A percentile compares a stretch with the other conserved stretches of the same genome.
These are phyloP conservation scores for Penicillium desertorum DNA, from an alignment of 495 filamentous ascomycete species.

Conservation along the genomic window DNA sequence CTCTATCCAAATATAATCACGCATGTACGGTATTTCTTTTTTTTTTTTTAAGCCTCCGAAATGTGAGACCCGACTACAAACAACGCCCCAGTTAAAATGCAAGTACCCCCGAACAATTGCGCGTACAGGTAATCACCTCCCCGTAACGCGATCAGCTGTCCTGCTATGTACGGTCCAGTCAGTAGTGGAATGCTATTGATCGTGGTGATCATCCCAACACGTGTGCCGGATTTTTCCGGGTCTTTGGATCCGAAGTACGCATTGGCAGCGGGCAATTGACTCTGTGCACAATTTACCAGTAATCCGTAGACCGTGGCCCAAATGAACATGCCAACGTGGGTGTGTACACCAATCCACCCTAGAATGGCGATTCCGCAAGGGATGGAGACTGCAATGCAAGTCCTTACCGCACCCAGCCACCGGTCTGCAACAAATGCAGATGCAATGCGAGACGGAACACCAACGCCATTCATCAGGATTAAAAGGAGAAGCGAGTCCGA, in stretches of 20 bases:
- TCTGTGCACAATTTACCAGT: conserved; percentile 8
- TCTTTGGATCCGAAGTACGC: conserved; percentile 14
- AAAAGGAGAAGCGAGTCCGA: conserved; percentile 60
- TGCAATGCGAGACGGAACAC: conserved; percentile 57
- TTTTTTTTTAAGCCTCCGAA: conserved; percentile 2
- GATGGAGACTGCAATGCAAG: conserved; percentile 14
- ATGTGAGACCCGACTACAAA: conserved; percentile 13
- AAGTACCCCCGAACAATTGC: conserved; percentile 10
- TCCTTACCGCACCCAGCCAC: conserved; percentile 50
- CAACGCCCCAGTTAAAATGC: conserved; percentile 11
- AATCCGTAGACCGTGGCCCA: conserved; percentile 10
- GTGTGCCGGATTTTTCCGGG: conserved; percentile 8
- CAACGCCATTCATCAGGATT: conserved; percentile 64
- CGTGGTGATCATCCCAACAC: conserved; percentile 15
- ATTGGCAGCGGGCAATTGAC: conserved; percentile 9
- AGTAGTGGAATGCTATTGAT: conserved; percentile 13
- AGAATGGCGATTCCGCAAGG: conserved; percentile 14
- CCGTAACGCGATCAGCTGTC: conserved; percentile 9
- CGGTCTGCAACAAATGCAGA: conserved; percentile 61
- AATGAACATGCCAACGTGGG: conserved; percentile 9
- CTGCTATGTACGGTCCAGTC: conserved; percentile 12
- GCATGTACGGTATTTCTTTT: neutral
- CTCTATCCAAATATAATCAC: neutral
- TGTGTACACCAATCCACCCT: conserved; percentile 13
- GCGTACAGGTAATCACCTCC: conserved; percentile 13